Evolutionary conservation across 1,284 basidiomycete genomes (phyloP).

Genomic region (Tylopilus sp.): DNA sequence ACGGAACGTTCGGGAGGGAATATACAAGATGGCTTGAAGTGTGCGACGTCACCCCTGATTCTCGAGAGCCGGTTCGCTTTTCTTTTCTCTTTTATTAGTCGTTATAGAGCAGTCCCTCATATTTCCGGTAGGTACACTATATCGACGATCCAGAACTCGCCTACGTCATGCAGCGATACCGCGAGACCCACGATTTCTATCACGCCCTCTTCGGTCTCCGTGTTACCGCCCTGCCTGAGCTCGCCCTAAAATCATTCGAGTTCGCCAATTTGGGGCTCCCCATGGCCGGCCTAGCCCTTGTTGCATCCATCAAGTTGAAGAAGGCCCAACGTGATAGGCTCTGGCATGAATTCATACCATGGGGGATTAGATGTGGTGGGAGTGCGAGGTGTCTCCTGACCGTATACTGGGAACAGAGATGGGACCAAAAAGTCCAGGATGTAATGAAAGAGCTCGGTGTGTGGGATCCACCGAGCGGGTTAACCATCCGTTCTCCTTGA

Average conservation of each 20-base stretch:
- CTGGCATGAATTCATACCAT: slow-evolving; percentile 79
- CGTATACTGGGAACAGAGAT: slow-evolving; percentile 94
- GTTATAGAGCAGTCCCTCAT: slow-evolving; percentile 3
- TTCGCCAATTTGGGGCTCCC: slow-evolving; percentile 90
- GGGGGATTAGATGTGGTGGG: slow-evolving; percentile 83
- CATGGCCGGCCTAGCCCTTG: slow-evolving; percentile 71
- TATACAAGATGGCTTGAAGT: slow-evolving; percentile 90
- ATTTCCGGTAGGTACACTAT: slow-evolving; percentile 71
- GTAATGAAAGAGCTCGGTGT: slow-evolving; percentile 82
- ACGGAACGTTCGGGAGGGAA: slow-evolving; percentile 81
- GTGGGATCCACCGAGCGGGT: slow-evolving; percentile 58
- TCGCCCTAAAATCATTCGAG: slow-evolving; percentile 96
- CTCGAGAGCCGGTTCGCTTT: slow-evolving; percentile 69
- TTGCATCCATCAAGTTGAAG: slow-evolving; percentile 45
- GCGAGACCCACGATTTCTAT: slow-evolving; percentile 96
- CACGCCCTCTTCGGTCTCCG: slow-evolving; percentile 86
- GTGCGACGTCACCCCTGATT: slow-evolving; percentile 92
- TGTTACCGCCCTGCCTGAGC: slow-evolving; percentile 86
- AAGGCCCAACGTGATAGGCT: slow-evolving; percentile 52
- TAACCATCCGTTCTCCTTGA: slow-evolving; percentile 19
- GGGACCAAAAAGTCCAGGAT: slow-evolving; percentile 78
- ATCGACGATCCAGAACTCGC: slow-evolving; percentile 90
- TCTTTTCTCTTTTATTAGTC: not conserved
- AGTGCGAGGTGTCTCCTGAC: slow-evolving; percentile 74
- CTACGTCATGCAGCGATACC: slow-evolving; percentile 96